Base-by-base conservation (phyloP, 768 basidiomycete species). In the Cystofilobasidium macerans region DNA sequence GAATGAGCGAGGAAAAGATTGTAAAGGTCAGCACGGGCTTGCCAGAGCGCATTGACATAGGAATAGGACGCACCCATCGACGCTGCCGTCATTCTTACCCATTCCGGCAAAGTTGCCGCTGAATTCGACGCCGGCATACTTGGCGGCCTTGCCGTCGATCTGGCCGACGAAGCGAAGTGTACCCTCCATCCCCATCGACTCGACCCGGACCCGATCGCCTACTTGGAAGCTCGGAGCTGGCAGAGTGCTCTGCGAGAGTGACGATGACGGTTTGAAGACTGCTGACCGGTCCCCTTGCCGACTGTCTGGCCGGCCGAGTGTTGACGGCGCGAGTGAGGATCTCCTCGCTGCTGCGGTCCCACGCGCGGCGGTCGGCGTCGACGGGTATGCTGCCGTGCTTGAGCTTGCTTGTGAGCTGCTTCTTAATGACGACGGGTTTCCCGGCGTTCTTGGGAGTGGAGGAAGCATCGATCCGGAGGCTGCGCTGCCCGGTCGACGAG, bases 81-180 rank as follows among this genome's bases (percentile, higher is more conserved):
- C 92, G 53, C 84, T 82, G 38, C 94, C 94, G 71, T 97, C 84
- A 72, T 99, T 99, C 79, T 98, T 99, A 0, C 94, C 94, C 75
- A 87, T 88, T 24, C 94, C 92, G 22, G 81, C 76, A 73, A 91
- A 94, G 8, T 88, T 88, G 40, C 85, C 86, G 70, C 83, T 79
- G 26, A 99, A 80, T 76, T 97, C 89, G 26, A 99, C 89, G 18
- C 94, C 94, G 20, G 89, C 94, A 88, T 89, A 99, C 8, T 85
- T 77, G 4, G 93, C 94, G 3, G 83, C 80, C 75, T 97, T 97
- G 59, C 89, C 89, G 22, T 88, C 85, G 63, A 95, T 92, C 70
- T 83, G 82, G 7, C 94, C 94, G 22, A 93, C 69, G 76, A 84
- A 97, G 68, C 83, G 78, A 51, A 98, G 76, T 12, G 79, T 81